Base-by-base conservation (phyloP, 768 basidiomycete genomes). In the Strobilomyces dryophilus region DNA sequence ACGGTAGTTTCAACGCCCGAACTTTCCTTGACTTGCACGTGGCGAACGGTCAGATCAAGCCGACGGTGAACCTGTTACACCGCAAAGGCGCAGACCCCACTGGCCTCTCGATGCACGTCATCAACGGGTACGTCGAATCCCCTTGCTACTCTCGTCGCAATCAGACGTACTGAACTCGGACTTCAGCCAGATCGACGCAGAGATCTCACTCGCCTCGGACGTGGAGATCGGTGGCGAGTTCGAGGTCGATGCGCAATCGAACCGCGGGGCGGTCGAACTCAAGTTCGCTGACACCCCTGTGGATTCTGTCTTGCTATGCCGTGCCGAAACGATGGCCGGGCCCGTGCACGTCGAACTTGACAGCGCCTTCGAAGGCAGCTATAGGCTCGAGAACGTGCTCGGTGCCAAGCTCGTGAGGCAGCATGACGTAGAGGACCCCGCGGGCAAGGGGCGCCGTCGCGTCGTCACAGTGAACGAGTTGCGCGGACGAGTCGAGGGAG, bases 311-410 rank as follows among this genome's bases (percentile, higher is more conserved):
- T 62, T 79, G 41, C 51, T 52, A 5, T 61, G 73, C 26, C 46
- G 45, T 1, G 71, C 62, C n/a, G 51, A 44, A 27, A 68, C 76
- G 34, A 62, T 63, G 2, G 69, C 72, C 12, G 54, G 64, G 7
- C 52, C 20, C 1, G 63, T 68, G 10, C 49, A 56, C 15, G 61
- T 70, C 0, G 45, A 50, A 36, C 66, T 77, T 5, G 69, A 73
- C 45, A 47, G 59, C 24, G 70, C 73, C 2, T 80, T 69, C 54
- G 79, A 80, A 52, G 78, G 79, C 31, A 51, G 46, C 8, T 76
- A 76, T 62, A 53, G 53, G n/a, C 49, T 74, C 31, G 44, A 47
- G 29, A 70, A 69, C 1, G 47, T 67, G 27, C 53, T 68, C 54
- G 59, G 63, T 15, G 12, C 47, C 0, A 59, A 55, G 17, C 11